A percentile compares a stretch with the other conserved stretches of the same genome.
phyloP scores from a whole-genome alignment of 345 rosid genomes.

The Iberis pinnata region DNA sequence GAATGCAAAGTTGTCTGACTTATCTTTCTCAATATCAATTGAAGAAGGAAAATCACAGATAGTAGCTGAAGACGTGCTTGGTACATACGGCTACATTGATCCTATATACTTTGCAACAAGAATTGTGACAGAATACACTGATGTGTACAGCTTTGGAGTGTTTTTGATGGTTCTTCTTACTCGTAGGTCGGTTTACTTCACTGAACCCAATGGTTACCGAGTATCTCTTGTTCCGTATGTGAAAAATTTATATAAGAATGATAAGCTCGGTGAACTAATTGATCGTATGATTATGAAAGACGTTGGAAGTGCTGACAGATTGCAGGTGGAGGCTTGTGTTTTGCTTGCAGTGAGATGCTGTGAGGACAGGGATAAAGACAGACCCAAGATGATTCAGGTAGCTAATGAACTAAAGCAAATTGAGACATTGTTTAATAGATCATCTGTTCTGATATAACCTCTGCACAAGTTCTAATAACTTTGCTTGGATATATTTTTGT shows the following conservation, averaged over 20 bases:
- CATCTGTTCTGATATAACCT: background rate
- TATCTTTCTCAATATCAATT: no score
- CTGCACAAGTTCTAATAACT: background rate
- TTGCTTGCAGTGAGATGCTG: conserved; percentile 19
- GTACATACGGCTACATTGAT: conserved; percentile 11
- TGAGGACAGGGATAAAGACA: no score
- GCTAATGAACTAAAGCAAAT: conserved; percentile 20
- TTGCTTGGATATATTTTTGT: no score
- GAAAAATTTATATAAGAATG: background rate
- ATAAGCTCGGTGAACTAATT: conserved; percentile 5
- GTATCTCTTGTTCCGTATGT: background rate
- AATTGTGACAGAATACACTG: conserved; percentile 9
- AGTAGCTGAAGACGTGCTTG: background rate
- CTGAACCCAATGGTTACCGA: background rate
- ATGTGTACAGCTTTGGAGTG: conserved; percentile 19
- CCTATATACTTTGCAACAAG: background rate
- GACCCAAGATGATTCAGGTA: conserved; percentile 28
- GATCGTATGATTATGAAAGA: conserved; percentile 14
- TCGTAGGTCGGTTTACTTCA: background rate
- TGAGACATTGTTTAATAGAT: background rate
- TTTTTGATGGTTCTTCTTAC: conserved; percentile 3
- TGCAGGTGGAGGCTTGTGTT: conserved; percentile 11
- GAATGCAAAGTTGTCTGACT: conserved; percentile 13
- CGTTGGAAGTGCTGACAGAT: conserved; percentile 1
- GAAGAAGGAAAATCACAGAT: background rate